Percentiles rank a stretch among this genome's conserved stretches.
These are phyloP conservation scores for Globisporangium viniferum DNA, from an alignment of 352 stramenopile genomes.

Conservation along the genomic window DNA sequence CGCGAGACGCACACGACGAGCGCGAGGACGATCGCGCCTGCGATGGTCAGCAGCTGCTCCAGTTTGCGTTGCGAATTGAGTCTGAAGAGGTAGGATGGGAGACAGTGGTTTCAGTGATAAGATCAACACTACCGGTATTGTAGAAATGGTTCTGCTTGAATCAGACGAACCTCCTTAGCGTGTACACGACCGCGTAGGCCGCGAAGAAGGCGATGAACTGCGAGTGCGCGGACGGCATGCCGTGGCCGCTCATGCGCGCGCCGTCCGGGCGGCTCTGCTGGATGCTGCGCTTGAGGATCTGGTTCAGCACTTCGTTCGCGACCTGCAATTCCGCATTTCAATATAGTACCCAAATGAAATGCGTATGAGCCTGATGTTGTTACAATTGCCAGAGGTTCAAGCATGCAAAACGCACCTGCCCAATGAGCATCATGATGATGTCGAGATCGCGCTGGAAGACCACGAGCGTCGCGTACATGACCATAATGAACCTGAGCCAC, in stretches of 20 bases:
- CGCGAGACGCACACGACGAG: conserved; percentile 66
- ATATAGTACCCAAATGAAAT: background rate
- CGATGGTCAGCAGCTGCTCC: conserved; percentile 66
- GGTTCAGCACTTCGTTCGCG: conserved; percentile 69
- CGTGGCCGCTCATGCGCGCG: conserved; percentile 55
- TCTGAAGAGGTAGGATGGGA: conserved; percentile 15
- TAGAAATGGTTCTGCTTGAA: background rate
- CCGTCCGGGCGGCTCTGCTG: conserved; percentile 63
- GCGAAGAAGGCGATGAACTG: conserved; percentile 85
- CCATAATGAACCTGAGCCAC: conserved; percentile 67
- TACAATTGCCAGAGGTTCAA: background rate
- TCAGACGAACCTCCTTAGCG: conserved; percentile 40
- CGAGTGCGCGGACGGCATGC: conserved; percentile 80
- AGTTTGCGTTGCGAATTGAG: conserved; percentile 48
- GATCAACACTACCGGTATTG: background rate
- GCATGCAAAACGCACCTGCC: conserved; percentile 36
- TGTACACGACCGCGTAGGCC: conserved; percentile 70
- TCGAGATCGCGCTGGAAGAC: conserved; percentile 79
- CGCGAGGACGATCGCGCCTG: conserved; percentile 38
- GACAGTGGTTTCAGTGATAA: background rate
- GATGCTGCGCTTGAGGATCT: conserved; percentile 77
- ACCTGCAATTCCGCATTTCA: conserved; percentile 28
- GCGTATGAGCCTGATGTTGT: background rate
- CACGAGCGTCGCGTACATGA: conserved; percentile 79
- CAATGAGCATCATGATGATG: conserved; percentile 62